These are phyloP conservation scores for Cryptosporidium meleagridis DNA, from an alignment of 169 alveolate genomes.

Conservation along the genomic window DNA sequence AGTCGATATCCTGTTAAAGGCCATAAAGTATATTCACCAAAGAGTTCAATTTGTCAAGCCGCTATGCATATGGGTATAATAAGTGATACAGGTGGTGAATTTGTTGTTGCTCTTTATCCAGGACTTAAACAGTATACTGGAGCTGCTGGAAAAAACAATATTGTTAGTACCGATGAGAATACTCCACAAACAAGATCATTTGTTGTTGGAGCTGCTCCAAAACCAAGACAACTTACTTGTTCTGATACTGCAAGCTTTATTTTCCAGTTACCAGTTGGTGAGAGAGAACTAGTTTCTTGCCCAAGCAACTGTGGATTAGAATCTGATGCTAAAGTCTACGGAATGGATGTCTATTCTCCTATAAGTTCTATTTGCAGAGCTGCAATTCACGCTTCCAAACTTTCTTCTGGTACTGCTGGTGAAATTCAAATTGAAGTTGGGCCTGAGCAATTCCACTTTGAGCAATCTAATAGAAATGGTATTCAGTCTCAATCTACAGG, in stretches of 20 bases:
- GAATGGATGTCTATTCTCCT: conserved; percentile 86
- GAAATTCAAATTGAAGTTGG: conserved; percentile 73
- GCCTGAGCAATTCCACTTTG: conserved; percentile 72
- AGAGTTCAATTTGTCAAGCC: conserved; percentile 88
- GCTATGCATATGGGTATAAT: conserved; percentile 91
- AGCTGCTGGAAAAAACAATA: conserved; percentile 74
- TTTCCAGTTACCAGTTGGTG: conserved; percentile 72
- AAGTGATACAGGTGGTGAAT: conserved; percentile 80
- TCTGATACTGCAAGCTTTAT: conserved; percentile 49
- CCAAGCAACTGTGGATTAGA: conserved; percentile 78
- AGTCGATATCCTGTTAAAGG: conserved; percentile 76
- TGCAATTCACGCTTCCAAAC: conserved; percentile 85
- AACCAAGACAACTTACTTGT: conserved; percentile 68
- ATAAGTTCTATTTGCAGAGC: conserved; percentile 89
- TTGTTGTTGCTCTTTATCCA: conserved; percentile 76
- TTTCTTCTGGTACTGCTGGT: conserved; percentile 32
- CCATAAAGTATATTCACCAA: conserved; percentile 76
- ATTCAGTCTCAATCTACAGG: conserved; percentile 66
- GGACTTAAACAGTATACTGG: conserved; percentile 76
- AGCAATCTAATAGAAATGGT: conserved; percentile 70
- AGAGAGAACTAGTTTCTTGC: conserved; percentile 55
- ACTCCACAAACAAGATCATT: conserved; percentile 75
- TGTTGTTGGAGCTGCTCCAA: conserved; percentile 88
- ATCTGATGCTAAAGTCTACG: conserved; percentile 77
- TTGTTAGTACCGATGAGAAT: conserved; percentile 70